A percentile compares a stretch with the other conserved stretches of the same genome.
These are phyloP conservation scores for Aspergillus sp. DNA, from an alignment of 2,329 filamentous ascomycete genomes.

Conservation along the genomic window DNA sequence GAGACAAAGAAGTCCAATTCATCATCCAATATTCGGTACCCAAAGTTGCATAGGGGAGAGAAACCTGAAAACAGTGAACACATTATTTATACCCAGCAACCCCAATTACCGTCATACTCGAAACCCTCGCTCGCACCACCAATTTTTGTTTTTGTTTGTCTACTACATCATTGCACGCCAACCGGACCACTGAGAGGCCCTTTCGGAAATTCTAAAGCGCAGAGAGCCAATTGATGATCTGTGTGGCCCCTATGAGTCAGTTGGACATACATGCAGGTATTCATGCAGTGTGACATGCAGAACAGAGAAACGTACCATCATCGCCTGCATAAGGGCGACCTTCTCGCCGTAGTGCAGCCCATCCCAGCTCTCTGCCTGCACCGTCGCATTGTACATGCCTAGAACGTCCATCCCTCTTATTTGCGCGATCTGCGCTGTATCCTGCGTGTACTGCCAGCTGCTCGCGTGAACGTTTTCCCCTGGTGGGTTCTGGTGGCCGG, in stretches of 20 bases:
- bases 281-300: conserved; percentile 8
- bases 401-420: conserved; percentile 46
- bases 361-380: conserved; percentile 46
- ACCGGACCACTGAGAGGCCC: not conserved
- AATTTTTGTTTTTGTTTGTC: conserved; percentile 1
- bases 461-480: conserved; percentile 35
- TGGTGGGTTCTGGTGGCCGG: conserved; percentile 40
- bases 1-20: not conserved
- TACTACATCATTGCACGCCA: not conserved
- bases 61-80: not conserved
- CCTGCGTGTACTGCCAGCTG: conserved; percentile 46
- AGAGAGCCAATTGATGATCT: conserved; percentile 32
- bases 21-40: not conserved
- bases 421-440: conserved; percentile 39
- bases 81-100: not conserved
- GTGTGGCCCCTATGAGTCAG: conserved; percentile 13
- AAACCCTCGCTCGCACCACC: not conserved
- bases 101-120: not conserved
- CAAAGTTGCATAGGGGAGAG: not conserved
- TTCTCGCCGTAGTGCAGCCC: conserved; percentile 45
- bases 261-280: conserved; percentile 8
- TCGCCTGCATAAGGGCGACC: conserved; percentile 49
- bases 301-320: conserved; percentile 42
- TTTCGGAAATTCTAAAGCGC: conserved; percentile 17
- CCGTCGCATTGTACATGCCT: conserved; percentile 50